A percentile compares a stretch with the other conserved stretches of the same genome.
Conservation (phyloP, 306 rosid genomes). For the Boehmeria nivea region DNA sequence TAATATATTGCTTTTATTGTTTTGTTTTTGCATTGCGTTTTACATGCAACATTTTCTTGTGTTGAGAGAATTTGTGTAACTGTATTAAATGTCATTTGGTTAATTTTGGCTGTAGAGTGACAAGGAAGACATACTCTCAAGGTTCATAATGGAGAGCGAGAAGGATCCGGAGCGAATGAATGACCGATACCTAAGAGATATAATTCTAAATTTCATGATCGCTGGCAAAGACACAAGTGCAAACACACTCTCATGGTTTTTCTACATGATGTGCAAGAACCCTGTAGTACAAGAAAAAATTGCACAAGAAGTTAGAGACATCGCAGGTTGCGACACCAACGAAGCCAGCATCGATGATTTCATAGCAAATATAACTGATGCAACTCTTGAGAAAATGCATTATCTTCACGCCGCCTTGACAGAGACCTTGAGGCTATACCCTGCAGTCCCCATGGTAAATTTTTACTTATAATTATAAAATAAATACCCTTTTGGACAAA, state of each 20-base stretch:
- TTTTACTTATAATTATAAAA: too few relatives aligned
- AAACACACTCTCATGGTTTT: conserved; percentile 72
- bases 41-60: conserved; percentile 38
- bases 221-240: conserved; percentile 82
- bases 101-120: conserved; percentile 30
- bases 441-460: conserved; percentile 57
- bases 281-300: conserved; percentile 65
- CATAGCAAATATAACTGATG: conserved; percentile 43
- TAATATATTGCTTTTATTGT: conserved; percentile 20
- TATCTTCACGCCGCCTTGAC: conserved; percentile 81
- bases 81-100: conserved; percentile 2
- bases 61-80: conserved; percentile 11
- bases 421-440: conserved; percentile 77
- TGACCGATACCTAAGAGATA: conserved; percentile 60
- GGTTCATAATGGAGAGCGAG: conserved; percentile 65
- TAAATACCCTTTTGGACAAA: too few relatives aligned
- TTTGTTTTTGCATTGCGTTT: conserved; percentile 51
- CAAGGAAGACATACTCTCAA: conserved; percentile 73
- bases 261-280: conserved; percentile 72
- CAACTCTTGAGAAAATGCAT: conserved; percentile 57
- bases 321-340: conserved; percentile 32
- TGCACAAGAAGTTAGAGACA: conserved; percentile 54
- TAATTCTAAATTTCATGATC: conserved; percentile 60
- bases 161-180: conserved; percentile 48
- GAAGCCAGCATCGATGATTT: conserved; percentile 38